Evolutionary conservation across 1,139 yeast genomes (phyloP), one percentile per base, ranked within the genome.

Genomic region (Wickerhamiella infanticola): DNA sequence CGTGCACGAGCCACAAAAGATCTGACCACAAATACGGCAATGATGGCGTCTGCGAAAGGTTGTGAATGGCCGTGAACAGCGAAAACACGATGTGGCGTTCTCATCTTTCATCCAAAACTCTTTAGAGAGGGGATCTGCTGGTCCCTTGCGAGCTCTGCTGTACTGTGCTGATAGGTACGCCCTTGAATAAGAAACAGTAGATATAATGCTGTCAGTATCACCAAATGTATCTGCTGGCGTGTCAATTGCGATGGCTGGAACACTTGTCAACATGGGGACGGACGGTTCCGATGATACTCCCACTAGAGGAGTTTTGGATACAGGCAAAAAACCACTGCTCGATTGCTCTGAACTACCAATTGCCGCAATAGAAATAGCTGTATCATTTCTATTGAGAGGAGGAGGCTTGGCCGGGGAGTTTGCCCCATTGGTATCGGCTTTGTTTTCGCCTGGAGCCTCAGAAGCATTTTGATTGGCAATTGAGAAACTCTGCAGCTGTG

Each of bases 91-190:
- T 5, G 79, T 73, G 0, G 86, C 90, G 57, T 81, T 81, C 43
- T 84, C 83, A 62, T 84, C 94, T 59, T 83, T 81, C 94, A 84
- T 84, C 95, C 95, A 84, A 58, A 81, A 84, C 56, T 81, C 83
- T 45, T 72, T 73, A 35, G 66, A 60, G 8, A 67, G 55, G 3
- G 50, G 46, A 5, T 50, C 51, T 24, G 47, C 47, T 2, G 54
- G 46, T 2, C 51, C 45, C 11, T 49, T 44, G 9, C 55, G 51
- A 13, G 50, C 43, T 4, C 52, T 44, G 35, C 47, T 46, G 45
- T 53, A 53, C 42, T 54, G 57, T 5, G 49, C 47, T 7, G 56
- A 51, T 33, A 53, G 45, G 42, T 53, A 54, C 4, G 52, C 57
- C 27, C 55, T 48, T 5, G 54, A 50, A 8, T 53, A 50, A 33